Evolutionary conservation across 2,329 filamentous ascomycete genomes (phyloP), one percentile per base, ranked within the genome.

Genomic region (Parafenestella ontariensis): DNA sequence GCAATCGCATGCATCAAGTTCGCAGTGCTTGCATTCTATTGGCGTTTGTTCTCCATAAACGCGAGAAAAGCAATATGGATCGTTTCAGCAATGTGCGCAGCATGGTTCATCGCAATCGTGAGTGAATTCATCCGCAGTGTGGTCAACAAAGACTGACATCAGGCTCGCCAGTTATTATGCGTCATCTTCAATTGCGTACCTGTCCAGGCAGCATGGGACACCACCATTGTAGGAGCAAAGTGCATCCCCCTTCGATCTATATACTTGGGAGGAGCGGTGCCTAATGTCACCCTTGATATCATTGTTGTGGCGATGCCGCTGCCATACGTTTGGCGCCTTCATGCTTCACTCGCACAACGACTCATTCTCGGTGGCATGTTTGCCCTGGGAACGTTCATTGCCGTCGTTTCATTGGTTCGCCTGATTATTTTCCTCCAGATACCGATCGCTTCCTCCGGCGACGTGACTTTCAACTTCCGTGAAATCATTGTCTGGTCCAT

Each of bases 21-120:
- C n/a, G 63, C 65, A 0, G 56, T 70, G 2, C 42, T 70, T 1
- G 65, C 64, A 5, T 67, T 68, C 44, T 70, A 70, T 33, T 68
- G 65, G 66, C 58, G 61, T 2, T 47, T 70, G 13, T 70, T 70
- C 11, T 54, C 55, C n/a, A 48, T 68, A 29, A 59, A 57, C 24
- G 49, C 61, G 13, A 49, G 52, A 4, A 49, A 49, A 17, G 47
- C 52, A 13, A 59, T 60, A 28, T 49, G 47, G 10, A 33, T 58
- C 10, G 49, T 65, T 13, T 49, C 58, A 37, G 44, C 40, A 9
- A 51, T 65, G 4, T 53, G 52, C 2, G 34, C 64, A n/a, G 43
- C 52, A 17, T 69, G 66, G 66, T 54, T 58, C 20, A 59, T 63
- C 7, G 54, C 58, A 8, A 34, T 34, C 8, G 8, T 51, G 64